Percentiles rank a stretch among this genome's conserved stretches.
These are phyloP conservation scores for Stereocaulon alpinum DNA, from an alignment of 495 filamentous ascomycete genomes.

Conservation along the genomic window DNA sequence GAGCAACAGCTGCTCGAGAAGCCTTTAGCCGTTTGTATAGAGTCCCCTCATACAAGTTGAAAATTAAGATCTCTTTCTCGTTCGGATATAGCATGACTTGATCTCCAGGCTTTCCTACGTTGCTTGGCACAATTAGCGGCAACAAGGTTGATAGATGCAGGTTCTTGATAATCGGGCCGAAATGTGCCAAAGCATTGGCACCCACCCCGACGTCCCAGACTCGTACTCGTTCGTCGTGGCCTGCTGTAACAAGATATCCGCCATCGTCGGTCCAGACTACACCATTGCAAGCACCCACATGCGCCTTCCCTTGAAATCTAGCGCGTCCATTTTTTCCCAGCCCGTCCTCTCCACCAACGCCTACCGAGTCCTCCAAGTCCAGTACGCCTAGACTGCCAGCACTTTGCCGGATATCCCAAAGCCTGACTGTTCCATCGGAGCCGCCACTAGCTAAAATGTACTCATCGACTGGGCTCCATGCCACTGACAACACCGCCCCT, in stretches of 20 bases:
- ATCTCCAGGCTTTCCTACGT: conserved; percentile 38
- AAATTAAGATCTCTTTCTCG: conserved; percentile 59
- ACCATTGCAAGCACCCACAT: conserved; percentile 69
- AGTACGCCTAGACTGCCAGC: conserved; percentile 62
- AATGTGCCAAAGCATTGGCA: conserved; percentile 72
- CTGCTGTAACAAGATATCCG: conserved; percentile 59
- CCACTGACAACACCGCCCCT: conserved; percentile 58
- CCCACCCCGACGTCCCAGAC: conserved; percentile 75
- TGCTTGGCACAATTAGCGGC: conserved; percentile 50
- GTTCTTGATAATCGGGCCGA: conserved; percentile 70
- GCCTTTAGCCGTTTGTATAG: conserved; percentile 57
- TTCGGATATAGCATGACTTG: conserved; percentile 69
- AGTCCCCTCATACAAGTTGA: conserved; percentile 64
- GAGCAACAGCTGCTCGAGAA: conserved; percentile 42
- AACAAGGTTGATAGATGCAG: conserved; percentile 50
- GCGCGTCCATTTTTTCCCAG: conserved; percentile 38
- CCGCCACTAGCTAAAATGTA: conserved; percentile 71
- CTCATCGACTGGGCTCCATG: conserved; percentile 70
- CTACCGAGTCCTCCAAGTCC: conserved; percentile 72
- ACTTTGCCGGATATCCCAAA: conserved; percentile 76
- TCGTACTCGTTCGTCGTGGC: conserved; percentile 70
- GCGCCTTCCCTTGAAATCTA: conserved; percentile 49
- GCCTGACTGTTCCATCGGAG: conserved; percentile 63
- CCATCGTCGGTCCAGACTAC: conserved; percentile 76
- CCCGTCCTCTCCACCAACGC: conserved; percentile 38